Evolutionary conservation across 208 protist genomes (phyloP).

Genomic region (Wallacemonas sp.): DNA sequence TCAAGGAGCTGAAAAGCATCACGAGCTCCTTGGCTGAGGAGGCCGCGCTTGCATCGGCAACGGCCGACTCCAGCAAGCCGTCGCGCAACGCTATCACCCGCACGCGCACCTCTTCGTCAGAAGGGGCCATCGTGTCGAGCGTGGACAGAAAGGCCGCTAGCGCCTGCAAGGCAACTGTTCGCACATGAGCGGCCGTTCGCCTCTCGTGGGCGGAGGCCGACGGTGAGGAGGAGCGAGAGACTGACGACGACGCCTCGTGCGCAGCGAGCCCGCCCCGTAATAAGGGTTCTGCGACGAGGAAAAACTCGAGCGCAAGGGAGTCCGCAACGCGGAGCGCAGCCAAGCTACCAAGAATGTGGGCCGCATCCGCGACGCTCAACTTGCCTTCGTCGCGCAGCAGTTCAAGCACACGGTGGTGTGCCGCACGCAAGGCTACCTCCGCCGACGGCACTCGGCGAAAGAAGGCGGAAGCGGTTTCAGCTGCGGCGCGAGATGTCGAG

Average conservation of each 20-base stretch:
- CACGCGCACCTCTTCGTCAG: slow-evolving; percentile 7
- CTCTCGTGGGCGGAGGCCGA: no score
- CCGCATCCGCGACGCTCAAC: slow-evolving; percentile 21
- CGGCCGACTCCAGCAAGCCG: slow-evolving; percentile 10
- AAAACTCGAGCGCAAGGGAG: not conserved
- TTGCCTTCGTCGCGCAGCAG: not conserved
- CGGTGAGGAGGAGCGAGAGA: no score
- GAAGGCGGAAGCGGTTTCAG: not conserved
- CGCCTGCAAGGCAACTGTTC: slow-evolving; percentile 12
- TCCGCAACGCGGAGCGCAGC: slow-evolving; percentile 13
- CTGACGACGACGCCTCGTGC: no score
- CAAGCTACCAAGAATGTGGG: slow-evolving; percentile 26
- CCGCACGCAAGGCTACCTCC: not conserved
- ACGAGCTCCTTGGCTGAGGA: slow-evolving; percentile 28
- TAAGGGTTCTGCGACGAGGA: not conserved
- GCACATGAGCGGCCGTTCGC: not conserved
- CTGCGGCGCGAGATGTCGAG: no score
- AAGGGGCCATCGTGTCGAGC: not conserved
- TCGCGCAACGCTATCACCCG: slow-evolving; percentile 20
- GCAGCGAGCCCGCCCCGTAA: no score
- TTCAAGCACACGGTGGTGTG: not conserved
- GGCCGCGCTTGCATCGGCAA: slow-evolving; percentile 7
- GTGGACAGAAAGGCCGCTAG: slow-evolving; percentile 13
- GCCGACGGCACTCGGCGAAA: not conserved
- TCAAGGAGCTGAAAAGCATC: slow-evolving; percentile 3